Evolutionary conservation across 768 basidiomycete species (phyloP), one percentile per base, ranked within the genome.

Genomic region (Phlebiopsis gigantea): DNA sequence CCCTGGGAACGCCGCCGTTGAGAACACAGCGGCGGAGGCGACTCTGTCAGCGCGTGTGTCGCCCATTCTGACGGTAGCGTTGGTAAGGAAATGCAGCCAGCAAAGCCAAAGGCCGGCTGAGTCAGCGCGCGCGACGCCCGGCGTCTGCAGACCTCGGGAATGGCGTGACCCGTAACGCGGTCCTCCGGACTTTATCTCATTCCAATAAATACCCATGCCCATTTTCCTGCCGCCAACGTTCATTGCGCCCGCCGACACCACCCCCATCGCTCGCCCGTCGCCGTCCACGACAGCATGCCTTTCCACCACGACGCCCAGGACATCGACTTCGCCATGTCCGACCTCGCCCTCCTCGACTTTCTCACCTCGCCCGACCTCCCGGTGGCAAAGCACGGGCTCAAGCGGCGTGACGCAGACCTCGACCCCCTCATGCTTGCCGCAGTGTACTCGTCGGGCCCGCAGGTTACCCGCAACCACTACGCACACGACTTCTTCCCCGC

Each of bases 391-490:
- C 62, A 73, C 21, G 62, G 66, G 26, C 78, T 85, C 62, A 73
- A 79, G 39, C 76, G 85, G 45, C 77, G 87, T 42, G 88, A 92
- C 68, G 83, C 87, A 5, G 80, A 82, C 0, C 78, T 93, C 41
- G 90, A 93, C 66, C 87, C 90, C 19, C 74, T 93, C 5, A 74
- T 93, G 53, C 79, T 93, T 54, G 90, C 88, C 26, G 87, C 87
- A 0, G 89, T 84, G 5, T 78, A 80, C 9, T 84, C 88, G 0
- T 85, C 88, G 0, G 85, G 84, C 4, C 87, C 88, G 9, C 81
- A 90, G 59, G 78, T 88, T 55, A 93, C 93, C 39, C 79, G 90
- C 45, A 90, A 93, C 64, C 93, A 95, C 68, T 90, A 88, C 65
- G 80, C 85, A 48, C 93, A 95, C 68, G 87, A 88, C 63, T 83